Percentiles rank a stretch among this genome's conserved stretches.
These are phyloP conservation scores for Mycena kentingensis DNA, from an alignment of 768 basidiomycete genomes.

Conservation along the genomic window DNA sequence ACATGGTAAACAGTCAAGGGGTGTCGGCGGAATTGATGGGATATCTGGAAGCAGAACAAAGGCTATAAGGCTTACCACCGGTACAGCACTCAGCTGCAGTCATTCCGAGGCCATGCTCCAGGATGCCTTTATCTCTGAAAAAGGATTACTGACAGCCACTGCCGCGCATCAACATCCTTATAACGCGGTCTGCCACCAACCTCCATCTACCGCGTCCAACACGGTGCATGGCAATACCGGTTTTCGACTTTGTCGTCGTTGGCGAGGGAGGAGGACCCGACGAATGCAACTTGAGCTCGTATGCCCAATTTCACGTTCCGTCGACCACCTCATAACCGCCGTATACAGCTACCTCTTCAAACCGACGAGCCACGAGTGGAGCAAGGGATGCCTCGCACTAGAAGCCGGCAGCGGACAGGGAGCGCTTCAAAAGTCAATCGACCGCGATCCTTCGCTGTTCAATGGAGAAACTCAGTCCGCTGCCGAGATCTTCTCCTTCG, in stretches of 20 bases:
- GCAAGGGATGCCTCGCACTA: slow-evolving; percentile 77
- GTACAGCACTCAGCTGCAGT: too few relatives aligned
- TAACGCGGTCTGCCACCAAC: slow-evolving; percentile 4
- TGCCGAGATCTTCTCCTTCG: slow-evolving; percentile 44
- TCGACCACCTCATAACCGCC: slow-evolving; percentile 16
- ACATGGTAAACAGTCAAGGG: background rate
- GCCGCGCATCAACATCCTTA: background rate
- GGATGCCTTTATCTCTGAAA: too few relatives aligned
- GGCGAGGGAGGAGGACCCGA: slow-evolving; percentile 87
- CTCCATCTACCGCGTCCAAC: slow-evolving; percentile 13
- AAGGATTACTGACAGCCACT: too few relatives aligned
- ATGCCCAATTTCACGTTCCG: slow-evolving; percentile 33
- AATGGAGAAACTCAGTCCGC: background rate
- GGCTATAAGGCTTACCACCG: too few relatives aligned
- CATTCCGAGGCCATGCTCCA: too few relatives aligned
- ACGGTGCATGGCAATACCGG: slow-evolving; percentile 33
- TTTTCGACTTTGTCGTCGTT: slow-evolving; percentile 76
- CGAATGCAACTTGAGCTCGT: slow-evolving; percentile 90
- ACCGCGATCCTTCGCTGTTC: slow-evolving; percentile 31
- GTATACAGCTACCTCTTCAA: slow-evolving; percentile 83
- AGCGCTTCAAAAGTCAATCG: slow-evolving; percentile 64
- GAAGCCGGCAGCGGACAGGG: slow-evolving; percentile 94
- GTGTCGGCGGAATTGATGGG: too few relatives aligned
- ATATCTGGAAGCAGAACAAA: too few relatives aligned
- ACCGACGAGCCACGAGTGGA: slow-evolving; percentile 63